These are phyloP conservation scores for Monosporascus sp. DNA, from an alignment of 2,329 filamentous ascomycete species.

Conservation along the genomic window DNA sequence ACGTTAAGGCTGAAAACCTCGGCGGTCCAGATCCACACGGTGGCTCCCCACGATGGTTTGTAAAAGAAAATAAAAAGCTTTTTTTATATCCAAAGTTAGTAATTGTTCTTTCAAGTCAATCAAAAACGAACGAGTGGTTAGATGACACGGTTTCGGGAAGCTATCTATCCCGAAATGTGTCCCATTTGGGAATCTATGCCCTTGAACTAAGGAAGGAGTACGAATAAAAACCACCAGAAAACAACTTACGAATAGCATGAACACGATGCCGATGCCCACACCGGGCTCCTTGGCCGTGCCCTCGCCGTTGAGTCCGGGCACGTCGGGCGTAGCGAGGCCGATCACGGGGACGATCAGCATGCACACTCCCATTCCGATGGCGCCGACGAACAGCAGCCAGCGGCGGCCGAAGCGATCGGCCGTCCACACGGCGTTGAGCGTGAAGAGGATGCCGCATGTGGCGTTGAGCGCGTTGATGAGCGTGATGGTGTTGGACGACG, in stretches of 20 bases:
- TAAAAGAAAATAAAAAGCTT: conserved; percentile 59
- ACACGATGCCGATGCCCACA: conserved; percentile 64
- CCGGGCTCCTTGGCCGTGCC: conserved; percentile 45
- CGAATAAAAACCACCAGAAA: too few species aligned
- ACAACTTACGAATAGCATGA: conserved; percentile 49
- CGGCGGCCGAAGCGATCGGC: conserved; percentile 68
- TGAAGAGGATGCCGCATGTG: conserved; percentile 68
- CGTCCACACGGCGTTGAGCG: conserved; percentile 68
- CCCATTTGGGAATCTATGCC: too few species aligned
- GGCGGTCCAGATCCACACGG: conserved; percentile 67
- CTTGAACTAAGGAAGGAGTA: too few species aligned
- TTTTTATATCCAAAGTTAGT: too few species aligned
- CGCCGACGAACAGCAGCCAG: conserved; percentile 65
- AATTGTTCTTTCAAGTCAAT: too few species aligned
- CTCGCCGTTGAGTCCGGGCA: conserved; percentile 34
- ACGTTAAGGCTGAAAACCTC: conserved; percentile 69
- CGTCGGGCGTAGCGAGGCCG: conserved; percentile 47
- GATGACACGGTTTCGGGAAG: too few species aligned
- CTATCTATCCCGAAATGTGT: too few species aligned
- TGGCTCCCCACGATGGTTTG: conserved; percentile 66
- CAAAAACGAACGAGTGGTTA: too few species aligned
- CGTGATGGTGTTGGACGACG: conserved; percentile 53
- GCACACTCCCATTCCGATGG: conserved; percentile 62
- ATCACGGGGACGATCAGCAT: conserved; percentile 60
- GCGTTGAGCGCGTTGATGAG: conserved; percentile 72